Percentiles rank a stretch among this genome's conserved stretches.
These are phyloP conservation scores for Grammothele lineata DNA, from an alignment of 768 basidiomycete species.

Conservation along the genomic window DNA sequence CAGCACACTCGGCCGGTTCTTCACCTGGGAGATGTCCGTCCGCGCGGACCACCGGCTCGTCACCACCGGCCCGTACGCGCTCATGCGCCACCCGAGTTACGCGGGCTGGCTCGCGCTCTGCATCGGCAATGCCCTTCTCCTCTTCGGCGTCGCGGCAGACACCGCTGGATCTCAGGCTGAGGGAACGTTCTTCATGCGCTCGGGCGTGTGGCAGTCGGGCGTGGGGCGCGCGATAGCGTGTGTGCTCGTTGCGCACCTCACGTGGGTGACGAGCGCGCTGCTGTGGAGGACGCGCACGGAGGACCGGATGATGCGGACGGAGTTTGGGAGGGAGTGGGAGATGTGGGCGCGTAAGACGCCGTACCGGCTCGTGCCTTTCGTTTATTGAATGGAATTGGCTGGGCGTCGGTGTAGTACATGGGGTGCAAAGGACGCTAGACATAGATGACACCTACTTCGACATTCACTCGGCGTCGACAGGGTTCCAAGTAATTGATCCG, in stretches of 20 bases:
- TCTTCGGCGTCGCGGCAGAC: no score
- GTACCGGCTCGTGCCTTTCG: constrained; percentile 8
- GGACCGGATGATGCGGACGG: constrained; percentile 5
- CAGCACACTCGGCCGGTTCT: constrained; percentile 5
- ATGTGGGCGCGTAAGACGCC: constrained; percentile 5
- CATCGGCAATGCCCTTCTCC: background rate
- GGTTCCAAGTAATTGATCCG: constrained; percentile 48
- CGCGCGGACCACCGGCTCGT: constrained; percentile 4
- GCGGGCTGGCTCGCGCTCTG: background rate
- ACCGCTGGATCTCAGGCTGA: no score
- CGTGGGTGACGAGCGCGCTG: background rate
- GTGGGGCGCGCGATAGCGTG: background rate
- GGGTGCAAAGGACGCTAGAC: no score
- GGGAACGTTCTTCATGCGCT: background rate
- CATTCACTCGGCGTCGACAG: constrained; percentile 31
- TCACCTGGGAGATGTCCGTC: constrained; percentile 5
- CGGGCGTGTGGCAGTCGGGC: background rate
- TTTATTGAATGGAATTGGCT: no score
- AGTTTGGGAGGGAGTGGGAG: constrained; percentile 12
- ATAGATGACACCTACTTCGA: no score
- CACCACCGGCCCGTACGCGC: constrained; percentile 6
- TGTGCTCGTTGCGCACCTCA: background rate
- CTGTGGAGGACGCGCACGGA: constrained; percentile 1
- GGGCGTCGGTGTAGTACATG: no score
- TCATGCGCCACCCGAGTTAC: constrained; percentile 10